Percentiles rank a stretch among this genome's conserved stretches.
These are phyloP conservation scores for Vitis hybrid DNA, from an alignment of 177 flowering plant species.

Conservation along the genomic window DNA sequence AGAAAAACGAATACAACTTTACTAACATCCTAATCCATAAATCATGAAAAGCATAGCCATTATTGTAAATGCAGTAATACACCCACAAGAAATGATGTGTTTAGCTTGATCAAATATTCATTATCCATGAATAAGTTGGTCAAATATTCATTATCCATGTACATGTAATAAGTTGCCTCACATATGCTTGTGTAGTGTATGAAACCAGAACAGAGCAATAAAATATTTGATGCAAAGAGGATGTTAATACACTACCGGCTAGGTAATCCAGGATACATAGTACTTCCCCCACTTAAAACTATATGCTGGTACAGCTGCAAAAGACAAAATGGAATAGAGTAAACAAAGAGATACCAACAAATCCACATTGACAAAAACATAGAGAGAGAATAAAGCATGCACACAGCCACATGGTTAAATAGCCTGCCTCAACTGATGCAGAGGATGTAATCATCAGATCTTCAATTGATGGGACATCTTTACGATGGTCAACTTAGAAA, in stretches of 20 bases:
- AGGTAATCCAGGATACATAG: slow-evolving; percentile 99
- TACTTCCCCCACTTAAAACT: slow-evolving; percentile 98
- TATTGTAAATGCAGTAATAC: not conserved
- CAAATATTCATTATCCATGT: not conserved
- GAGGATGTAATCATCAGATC: not conserved
- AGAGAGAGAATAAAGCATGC: not conserved
- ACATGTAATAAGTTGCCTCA: not conserved
- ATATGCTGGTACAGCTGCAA: slow-evolving; percentile 98
- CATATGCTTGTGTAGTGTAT: not conserved
- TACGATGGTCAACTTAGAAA: not conserved
- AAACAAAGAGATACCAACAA: not conserved
- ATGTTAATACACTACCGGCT: slow-evolving; percentile 67
- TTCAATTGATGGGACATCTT: not conserved
- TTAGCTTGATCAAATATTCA: not conserved
- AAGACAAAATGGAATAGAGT: slow-evolving; percentile 11
- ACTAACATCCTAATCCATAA: not conserved
- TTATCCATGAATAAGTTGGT: not conserved
- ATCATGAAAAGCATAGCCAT: not conserved
- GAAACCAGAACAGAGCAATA: not conserved
- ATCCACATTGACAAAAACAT: not conserved
- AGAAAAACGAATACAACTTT: slow-evolving; percentile 9
- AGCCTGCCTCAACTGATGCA: too few species aligned
- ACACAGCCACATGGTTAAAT: not conserved
- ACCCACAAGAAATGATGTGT: not conserved
- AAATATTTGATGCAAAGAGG: slow-evolving; percentile 1